Percentiles rank a stretch among this genome's conserved stretches.
phyloP scores from a whole-genome alignment of 768 basidiomycete genomes.

The Pulveroboletus sp. region DNA sequence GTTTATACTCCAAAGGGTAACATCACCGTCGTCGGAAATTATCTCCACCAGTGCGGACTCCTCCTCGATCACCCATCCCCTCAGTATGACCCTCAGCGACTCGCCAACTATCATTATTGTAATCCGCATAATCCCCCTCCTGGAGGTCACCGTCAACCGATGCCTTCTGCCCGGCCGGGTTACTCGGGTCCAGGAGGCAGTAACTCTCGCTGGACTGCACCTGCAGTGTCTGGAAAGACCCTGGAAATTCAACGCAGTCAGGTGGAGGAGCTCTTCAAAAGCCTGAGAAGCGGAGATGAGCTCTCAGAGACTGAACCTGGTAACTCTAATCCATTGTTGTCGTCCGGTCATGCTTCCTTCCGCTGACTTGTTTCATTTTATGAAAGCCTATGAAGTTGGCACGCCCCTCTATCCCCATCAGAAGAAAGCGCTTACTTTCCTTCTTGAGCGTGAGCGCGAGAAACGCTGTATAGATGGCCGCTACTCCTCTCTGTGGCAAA shows the following conservation, averaged over 20 bases:
- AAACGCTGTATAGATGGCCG: conserved; percentile 51
- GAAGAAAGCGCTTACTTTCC: conserved; percentile 94
- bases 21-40: conserved; percentile 74
- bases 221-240: conserved; percentile 61
- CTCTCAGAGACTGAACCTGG: conserved; percentile 81
- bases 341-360: conserved; percentile 7
- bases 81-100: conserved; percentile 58
- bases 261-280: conserved; percentile 92
- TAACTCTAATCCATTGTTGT: conserved; percentile 39
- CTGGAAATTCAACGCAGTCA: conserved; percentile 91
- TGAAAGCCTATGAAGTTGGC: conserved; percentile 63
- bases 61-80: conserved; percentile 78
- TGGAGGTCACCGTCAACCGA: conserved; percentile 51
- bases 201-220: conserved; percentile 51
- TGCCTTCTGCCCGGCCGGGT: conserved; percentile 40
- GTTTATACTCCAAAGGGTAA: conserved; percentile 95
- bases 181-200: conserved; percentile 39
- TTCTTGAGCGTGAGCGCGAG: conserved; percentile 84
- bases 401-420: conserved; percentile 95
- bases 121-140: conserved; percentile 88
- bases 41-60: conserved; percentile 62
- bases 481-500: conserved; percentile 71
- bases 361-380: conserved; percentile 15
- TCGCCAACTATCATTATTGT: conserved; percentile 63
- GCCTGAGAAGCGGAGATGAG: conserved; percentile 81